These are phyloP conservation scores for Austropuccinia psidii DNA, from an alignment of 1,284 basidiomycete species.

Conservation along the genomic window DNA sequence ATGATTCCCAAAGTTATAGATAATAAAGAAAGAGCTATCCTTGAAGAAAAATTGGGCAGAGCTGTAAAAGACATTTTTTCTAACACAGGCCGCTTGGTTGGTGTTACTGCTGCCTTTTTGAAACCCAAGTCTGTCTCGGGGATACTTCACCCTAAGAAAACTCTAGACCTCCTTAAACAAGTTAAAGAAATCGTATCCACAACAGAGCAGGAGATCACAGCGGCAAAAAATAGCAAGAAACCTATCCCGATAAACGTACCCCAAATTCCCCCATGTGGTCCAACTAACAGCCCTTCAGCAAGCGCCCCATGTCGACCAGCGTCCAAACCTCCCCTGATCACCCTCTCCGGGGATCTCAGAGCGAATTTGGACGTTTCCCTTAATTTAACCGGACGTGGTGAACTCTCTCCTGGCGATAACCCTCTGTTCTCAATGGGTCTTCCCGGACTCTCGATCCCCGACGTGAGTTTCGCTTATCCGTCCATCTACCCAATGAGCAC, in stretches of 20 bases:
- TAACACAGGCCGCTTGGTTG: background rate
- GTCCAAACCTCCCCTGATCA: background rate
- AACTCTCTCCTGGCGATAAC: background rate
- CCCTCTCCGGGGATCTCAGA: conserved; percentile 11
- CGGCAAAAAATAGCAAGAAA: background rate
- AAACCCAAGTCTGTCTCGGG: background rate
- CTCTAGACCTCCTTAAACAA: background rate
- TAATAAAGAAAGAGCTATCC: background rate
- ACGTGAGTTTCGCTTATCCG: conserved; percentile 3
- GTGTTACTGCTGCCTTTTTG: background rate
- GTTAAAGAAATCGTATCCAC: conserved; percentile 6
- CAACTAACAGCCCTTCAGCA: too few relatives aligned
- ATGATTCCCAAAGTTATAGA: background rate
- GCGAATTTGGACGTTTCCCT: conserved; percentile 9
- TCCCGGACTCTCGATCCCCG: background rate
- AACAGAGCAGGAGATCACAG: conserved; percentile 14
- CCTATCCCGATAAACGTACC: background rate
- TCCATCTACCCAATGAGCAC: too few relatives aligned
- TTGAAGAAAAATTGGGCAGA: background rate
- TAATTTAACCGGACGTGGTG: background rate
- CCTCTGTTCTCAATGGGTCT: background rate
- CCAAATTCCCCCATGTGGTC: too few relatives aligned
- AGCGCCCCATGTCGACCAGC: background rate
- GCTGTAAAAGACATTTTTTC: background rate
- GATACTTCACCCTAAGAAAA: background rate